Base-by-base conservation (phyloP, 2,329 filamentous ascomycete genomes). In the Colletotrichum melonis region DNA sequence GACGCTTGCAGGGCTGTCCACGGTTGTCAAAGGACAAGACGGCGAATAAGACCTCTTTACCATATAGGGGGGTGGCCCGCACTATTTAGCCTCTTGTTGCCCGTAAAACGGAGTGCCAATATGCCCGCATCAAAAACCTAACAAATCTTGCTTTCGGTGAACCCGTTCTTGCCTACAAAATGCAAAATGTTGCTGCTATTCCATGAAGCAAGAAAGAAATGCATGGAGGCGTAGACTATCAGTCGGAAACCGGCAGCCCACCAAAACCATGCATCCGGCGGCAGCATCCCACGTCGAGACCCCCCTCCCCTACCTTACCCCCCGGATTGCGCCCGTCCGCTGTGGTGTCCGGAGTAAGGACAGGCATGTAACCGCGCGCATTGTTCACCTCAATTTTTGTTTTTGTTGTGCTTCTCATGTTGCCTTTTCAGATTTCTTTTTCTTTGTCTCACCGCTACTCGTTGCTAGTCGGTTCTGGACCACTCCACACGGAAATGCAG, bases 361-460 rank as follows among this genome's bases (percentile, higher is more conserved):
- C 59, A 55, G 30, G 42, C 54, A 69, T 70, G 70, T 59, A 64
- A 42, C 26, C n/a, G 52, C 57, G 38, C 58, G 59, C 30, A 11
- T 70, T 66, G 26, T 24, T 55, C 58, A 19, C 54, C 32, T n/a
- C 8, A 12, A 11, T n/a, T n/a, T 49, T 49, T 49, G 8, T 49
- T n/a, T 49, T 49, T 49, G 19, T 16, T 60, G n/a, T 64, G 59
- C 60, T 59, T 22, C 9, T 55, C 35, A 46, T 19, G 5, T 55
- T 55, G 62, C 30, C 54, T 54, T 26, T 7, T 7, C 12, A n/a
- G n/a, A 24, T 55, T 55, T 22, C 35, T 68, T 69, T 73, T 72
- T 63, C 42, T 42, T 16, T 60, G 32, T 64, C 70, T 69, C 70
- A 73, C 70, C 70, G 70, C 70, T 64, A 73, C 30, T 73, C 70